These are phyloP conservation scores for Penicillium ochrochloron DNA, from an alignment of 495 filamentous ascomycete genomes.

Conservation along the genomic window DNA sequence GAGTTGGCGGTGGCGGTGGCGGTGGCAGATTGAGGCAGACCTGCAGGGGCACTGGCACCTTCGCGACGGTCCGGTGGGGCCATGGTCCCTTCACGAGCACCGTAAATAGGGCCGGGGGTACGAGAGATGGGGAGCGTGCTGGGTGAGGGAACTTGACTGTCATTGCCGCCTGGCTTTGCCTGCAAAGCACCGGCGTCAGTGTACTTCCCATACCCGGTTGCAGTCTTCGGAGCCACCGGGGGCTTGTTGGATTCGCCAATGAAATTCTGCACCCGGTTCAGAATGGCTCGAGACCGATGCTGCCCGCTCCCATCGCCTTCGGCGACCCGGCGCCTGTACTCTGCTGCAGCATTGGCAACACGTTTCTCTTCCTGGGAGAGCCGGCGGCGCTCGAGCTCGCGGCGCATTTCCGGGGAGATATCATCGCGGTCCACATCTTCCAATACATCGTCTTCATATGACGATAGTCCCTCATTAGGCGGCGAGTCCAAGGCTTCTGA, in stretches of 20 bases:
- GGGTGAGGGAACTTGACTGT: slow-evolving; percentile 15
- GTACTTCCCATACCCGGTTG: slow-evolving; percentile 86
- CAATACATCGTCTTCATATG: slow-evolving; percentile 57
- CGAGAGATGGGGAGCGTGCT: slow-evolving; percentile 20
- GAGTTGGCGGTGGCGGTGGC: slow-evolving; percentile 15
- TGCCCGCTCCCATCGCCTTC: slow-evolving; percentile 61
- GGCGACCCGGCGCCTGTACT: slow-evolving; percentile 80
- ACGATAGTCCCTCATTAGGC: slow-evolving; percentile 21
- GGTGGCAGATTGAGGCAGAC: slow-evolving; percentile 26
- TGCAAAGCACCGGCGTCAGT: slow-evolving; percentile 60
- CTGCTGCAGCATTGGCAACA: slow-evolving; percentile 90
- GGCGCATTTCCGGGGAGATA: slow-evolving; percentile 84
- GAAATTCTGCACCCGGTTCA: slow-evolving; percentile 84
- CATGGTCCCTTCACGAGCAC: slow-evolving; percentile 21
- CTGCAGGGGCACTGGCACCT: slow-evolving; percentile 25
- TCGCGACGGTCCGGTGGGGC: slow-evolving; percentile 24
- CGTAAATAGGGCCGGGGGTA: slow-evolving; percentile 28
- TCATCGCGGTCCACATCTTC: slow-evolving; percentile 70
- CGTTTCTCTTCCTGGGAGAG: slow-evolving; percentile 88
- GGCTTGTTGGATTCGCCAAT: slow-evolving; percentile 76
- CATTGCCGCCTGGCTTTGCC: slow-evolving; percentile 40
- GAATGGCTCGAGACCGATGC: slow-evolving; percentile 76
- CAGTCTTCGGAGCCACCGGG: slow-evolving; percentile 67
- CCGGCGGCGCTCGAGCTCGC: slow-evolving; percentile 84
- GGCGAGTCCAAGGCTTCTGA: slow-evolving; percentile 55